Evolutionary conservation across 352 stramenopile species (phyloP).

Genomic region (Pythium aphanidermatum): DNA sequence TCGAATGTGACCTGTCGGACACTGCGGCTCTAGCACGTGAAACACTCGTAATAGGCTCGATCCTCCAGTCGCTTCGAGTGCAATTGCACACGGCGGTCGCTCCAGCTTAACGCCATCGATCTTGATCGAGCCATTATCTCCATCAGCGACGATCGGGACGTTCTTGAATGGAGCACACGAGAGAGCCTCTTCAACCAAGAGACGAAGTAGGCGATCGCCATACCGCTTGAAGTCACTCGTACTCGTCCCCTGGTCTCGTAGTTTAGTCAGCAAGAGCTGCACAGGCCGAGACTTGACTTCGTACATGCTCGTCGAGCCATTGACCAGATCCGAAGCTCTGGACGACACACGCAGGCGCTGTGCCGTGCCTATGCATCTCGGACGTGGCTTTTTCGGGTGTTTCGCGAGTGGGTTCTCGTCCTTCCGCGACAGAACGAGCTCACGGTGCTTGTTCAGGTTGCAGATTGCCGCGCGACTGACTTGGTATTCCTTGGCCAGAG

Average conservation of each 20-base stretch:
- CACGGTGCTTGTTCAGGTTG: slow-evolving; percentile 57
- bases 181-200: slow-evolving; percentile 54
- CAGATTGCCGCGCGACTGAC: slow-evolving; percentile 57
- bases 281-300: slow-evolving; percentile 34
- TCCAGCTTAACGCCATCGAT: slow-evolving; percentile 3
- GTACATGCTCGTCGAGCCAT: slow-evolving; percentile 9
- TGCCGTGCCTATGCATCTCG: too few relatives aligned
- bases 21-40: slow-evolving; percentile 7
- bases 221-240: slow-evolving; percentile 25
- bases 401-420: slow-evolving; percentile 49
- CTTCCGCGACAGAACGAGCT: slow-evolving; percentile 34
- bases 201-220: slow-evolving; percentile 35
- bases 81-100: slow-evolving; percentile 1
- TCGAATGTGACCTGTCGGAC: slow-evolving; percentile 7
- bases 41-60: slow-evolving; percentile 10
- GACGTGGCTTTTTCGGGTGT: slow-evolving; percentile 42
- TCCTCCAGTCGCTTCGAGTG: slow-evolving; percentile 4
- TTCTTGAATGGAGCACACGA: slow-evolving; percentile 2
- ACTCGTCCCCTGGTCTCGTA: slow-evolving; percentile 28
- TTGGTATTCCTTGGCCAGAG: slow-evolving; percentile 55
- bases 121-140: not conserved
- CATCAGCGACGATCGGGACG: not conserved
- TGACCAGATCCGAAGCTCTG: not conserved
- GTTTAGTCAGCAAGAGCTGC: slow-evolving; percentile 30
- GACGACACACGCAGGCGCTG: slow-evolving; percentile 1